phyloP scores from a whole-genome alignment of 495 filamentous ascomycete species.

The Cryomyces minteri region DNA sequence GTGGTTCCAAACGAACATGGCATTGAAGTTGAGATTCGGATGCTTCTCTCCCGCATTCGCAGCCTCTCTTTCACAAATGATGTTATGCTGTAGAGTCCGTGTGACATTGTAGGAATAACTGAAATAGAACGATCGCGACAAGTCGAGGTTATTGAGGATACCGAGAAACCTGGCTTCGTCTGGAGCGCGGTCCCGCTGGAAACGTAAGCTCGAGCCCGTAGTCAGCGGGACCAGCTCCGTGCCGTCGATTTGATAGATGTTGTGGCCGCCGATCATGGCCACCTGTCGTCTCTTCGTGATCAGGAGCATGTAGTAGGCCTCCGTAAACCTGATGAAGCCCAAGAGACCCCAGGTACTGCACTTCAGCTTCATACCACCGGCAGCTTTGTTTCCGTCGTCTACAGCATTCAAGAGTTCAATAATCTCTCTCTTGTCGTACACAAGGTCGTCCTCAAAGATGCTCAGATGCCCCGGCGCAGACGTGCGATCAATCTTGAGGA shows the following conservation, averaged over 20 bases:
- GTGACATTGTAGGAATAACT: constrained; percentile 98
- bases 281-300: constrained; percentile 93
- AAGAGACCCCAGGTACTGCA: constrained; percentile 87
- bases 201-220: constrained; percentile 36
- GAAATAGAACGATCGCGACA: constrained; percentile 88
- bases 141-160: constrained; percentile 78
- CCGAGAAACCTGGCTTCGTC: constrained; percentile 80
- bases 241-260: constrained; percentile 87
- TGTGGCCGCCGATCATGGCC: constrained; percentile 90
- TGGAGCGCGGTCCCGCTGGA: constrained; percentile 61
- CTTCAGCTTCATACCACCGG: constrained; percentile 77
- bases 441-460: constrained; percentile 82
- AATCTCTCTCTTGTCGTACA: constrained; percentile 87
- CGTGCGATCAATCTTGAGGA: constrained; percentile 87
- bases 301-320: constrained; percentile 91
- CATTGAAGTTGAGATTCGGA: constrained; percentile 48
- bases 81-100: constrained; percentile 79
- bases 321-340: constrained; percentile 90
- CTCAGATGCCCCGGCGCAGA: constrained; percentile 62
- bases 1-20: constrained; percentile 97
- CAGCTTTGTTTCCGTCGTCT: constrained; percentile 83
- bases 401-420: constrained; percentile 81
- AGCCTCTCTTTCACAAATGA: constrained; percentile 57
- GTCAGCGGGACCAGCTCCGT: constrained; percentile 84
- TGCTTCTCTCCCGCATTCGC: constrained; percentile 42